These are phyloP conservation scores for Phellinidium pouzarii DNA, from an alignment of 1,284 basidiomycete species.

Conservation along the genomic window DNA sequence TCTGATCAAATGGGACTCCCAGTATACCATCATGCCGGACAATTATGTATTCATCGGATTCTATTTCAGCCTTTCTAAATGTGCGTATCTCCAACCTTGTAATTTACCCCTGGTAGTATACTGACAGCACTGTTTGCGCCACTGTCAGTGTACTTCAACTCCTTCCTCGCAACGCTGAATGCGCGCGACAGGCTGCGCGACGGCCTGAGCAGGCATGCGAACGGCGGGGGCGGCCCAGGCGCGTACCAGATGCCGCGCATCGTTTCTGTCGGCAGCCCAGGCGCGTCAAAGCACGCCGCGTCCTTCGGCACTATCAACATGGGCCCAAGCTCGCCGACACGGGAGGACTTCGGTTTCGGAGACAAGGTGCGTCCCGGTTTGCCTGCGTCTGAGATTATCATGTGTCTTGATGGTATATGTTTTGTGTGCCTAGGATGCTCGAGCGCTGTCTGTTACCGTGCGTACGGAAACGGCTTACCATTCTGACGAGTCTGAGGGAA, in stretches of 20 bases:
- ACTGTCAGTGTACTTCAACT: conserved; percentile 13
- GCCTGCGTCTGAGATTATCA: not conserved
- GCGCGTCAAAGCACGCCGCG: not conserved
- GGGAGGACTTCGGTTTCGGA: not conserved
- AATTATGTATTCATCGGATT: conserved; percentile 25
- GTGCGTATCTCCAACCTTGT: conserved; percentile 14
- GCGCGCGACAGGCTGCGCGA: conserved; percentile 8
- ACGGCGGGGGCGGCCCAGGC: not conserved
- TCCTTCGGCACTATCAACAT: not conserved
- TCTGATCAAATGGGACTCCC: not conserved
- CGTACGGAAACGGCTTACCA: conserved; percentile 8
- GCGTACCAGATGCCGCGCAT: conserved; percentile 3
- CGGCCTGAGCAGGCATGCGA: not conserved
- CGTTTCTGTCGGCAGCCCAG: not conserved
- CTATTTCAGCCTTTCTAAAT: conserved; percentile 23
- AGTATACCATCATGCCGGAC: conserved; percentile 23
- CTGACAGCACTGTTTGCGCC: not conserved
- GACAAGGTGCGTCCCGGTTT: not conserved
- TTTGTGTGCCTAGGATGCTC: too few species aligned
- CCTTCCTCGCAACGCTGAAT: conserved; percentile 11
- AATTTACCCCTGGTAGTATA: not conserved
- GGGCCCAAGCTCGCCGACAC: not conserved
- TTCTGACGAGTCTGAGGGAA: not conserved
- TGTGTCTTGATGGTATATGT: not conserved
- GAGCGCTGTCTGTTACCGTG: not conserved